Percentiles rank a stretch among this genome's conserved stretches.
These are phyloP conservation scores for Cytospora leucostoma DNA, from an alignment of 2,329 filamentous ascomycete species.

Conservation along the genomic window DNA sequence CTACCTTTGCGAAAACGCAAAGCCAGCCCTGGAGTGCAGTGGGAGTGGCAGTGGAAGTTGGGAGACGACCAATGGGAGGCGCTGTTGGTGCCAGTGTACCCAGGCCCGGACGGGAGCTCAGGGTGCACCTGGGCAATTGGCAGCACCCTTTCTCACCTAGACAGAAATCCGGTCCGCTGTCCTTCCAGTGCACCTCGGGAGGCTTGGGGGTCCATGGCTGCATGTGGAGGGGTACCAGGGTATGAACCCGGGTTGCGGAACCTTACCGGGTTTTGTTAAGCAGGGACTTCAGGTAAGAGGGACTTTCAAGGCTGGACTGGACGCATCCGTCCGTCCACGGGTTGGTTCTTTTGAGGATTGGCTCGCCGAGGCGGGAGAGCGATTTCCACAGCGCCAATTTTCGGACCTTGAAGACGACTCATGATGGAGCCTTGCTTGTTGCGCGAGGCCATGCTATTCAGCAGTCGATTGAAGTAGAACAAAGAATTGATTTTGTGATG, in stretches of 20 bases:
- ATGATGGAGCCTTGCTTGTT: conserved; percentile 2
- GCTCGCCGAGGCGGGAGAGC: conserved; percentile 1
- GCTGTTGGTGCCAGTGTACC: not conserved
- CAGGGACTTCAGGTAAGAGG: not conserved
- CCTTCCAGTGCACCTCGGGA: not conserved
- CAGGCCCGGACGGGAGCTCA: not conserved
- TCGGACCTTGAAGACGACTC: not conserved
- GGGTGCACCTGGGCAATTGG: not conserved
- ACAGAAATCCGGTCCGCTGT: conserved; percentile 1
- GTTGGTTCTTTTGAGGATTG: not conserved
- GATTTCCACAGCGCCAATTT: not conserved
- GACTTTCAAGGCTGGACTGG: not conserved
- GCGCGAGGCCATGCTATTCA: not conserved
- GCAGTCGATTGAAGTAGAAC: not conserved
- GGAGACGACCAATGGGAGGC: not conserved
- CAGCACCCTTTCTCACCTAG: not conserved
- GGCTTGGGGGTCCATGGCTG: not conserved
- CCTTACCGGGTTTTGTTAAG: not conserved
- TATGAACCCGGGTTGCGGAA: not conserved
- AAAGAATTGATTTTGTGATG: not conserved
- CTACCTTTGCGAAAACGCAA: not conserved
- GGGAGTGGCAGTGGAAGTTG: not conserved
- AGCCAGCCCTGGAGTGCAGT: not conserved
- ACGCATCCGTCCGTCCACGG: not conserved
- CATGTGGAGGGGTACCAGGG: not conserved